These are phyloP conservation scores for Aureobasidium mangrovei DNA, from an alignment of 2,329 filamentous ascomycete genomes.

Conservation along the genomic window DNA sequence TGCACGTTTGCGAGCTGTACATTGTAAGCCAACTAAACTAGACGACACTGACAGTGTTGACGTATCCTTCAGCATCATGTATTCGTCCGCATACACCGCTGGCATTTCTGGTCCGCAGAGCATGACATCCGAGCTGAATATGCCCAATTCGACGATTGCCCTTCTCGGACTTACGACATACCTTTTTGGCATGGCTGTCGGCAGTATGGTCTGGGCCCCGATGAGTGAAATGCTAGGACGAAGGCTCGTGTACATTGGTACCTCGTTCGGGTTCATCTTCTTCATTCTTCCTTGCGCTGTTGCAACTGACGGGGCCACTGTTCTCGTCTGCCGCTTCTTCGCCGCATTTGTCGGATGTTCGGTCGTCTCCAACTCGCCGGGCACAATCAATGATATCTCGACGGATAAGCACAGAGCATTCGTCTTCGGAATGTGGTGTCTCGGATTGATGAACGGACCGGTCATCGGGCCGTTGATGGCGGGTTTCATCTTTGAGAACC, in stretches of 20 bases:
- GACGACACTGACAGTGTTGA: neutral
- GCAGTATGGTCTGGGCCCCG: conserved; percentile 11
- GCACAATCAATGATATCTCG: conserved; percentile 68
- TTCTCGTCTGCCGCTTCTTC: conserved; percentile 9
- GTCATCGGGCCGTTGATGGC: conserved; percentile 10
- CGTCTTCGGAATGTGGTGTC: conserved; percentile 66
- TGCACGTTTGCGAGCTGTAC: neutral
- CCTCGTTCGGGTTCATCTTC: neutral
- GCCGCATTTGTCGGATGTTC: conserved; percentile 3
- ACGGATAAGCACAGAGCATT: conserved; percentile 65
- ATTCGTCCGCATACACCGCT: conserved; percentile 6
- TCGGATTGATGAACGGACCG: conserved; percentile 61
- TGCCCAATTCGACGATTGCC: neutral
- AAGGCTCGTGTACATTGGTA: conserved; percentile 1
- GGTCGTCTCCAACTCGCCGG: conserved; percentile 53
- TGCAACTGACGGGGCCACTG: neutral
- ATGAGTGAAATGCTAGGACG: conserved; percentile 12
- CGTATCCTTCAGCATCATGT: neutral
- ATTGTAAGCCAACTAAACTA: neutral
- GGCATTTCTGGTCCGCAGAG: neutral
- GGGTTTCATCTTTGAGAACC: conserved; percentile 2
- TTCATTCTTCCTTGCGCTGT: conserved; percentile 9
- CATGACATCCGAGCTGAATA: neutral
- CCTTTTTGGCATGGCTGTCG: conserved; percentile 11
- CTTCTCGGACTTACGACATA: conserved; percentile 7